A percentile compares a stretch with the other conserved stretches of the same genome.
Evolutionary conservation across 2,329 filamentous ascomycete species (phyloP).

Genomic region (Alternaria triticina): DNA sequence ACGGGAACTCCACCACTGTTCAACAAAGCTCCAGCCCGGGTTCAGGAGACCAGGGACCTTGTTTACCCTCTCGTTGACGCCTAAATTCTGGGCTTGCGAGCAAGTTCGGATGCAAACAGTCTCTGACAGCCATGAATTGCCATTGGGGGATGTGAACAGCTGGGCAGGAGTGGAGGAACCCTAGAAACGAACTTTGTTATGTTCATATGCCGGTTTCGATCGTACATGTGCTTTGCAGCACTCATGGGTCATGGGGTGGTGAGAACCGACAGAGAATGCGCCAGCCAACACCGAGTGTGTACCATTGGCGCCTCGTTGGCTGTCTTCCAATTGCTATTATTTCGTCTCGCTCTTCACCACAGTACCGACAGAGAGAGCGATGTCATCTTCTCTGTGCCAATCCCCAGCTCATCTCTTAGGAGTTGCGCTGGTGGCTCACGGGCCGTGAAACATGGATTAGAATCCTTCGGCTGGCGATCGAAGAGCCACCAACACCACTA

Average conservation of each 20-base stretch:
- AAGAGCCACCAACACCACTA: slow-evolving; percentile 19
- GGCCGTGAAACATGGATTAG: slow-evolving; percentile 18
- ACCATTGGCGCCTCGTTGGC: neutral
- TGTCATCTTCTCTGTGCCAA: neutral
- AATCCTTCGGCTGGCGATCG: slow-evolving; percentile 21
- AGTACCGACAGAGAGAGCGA: neutral
- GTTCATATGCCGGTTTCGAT: neutral
- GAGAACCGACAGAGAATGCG: neutral
- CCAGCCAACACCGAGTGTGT: neutral
- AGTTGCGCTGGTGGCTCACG: slow-evolving; percentile 14
- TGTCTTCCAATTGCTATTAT: neutral
- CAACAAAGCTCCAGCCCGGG: neutral
- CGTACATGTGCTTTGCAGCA: neutral
- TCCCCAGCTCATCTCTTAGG: neutral
- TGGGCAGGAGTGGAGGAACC: neutral
- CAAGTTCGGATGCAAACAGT: neutral
- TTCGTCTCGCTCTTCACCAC: neutral
- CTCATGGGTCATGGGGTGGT: neutral
- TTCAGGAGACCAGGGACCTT: neutral
- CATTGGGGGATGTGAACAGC: neutral
- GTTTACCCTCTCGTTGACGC: neutral
- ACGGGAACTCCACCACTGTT: neutral
- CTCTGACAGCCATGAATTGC: neutral
- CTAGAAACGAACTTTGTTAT: neutral
- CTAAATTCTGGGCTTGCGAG: neutral